phyloP scores from a whole-genome alignment of 192 early-diverging fungal species.

The Pilobolus umbonatus region DNA sequence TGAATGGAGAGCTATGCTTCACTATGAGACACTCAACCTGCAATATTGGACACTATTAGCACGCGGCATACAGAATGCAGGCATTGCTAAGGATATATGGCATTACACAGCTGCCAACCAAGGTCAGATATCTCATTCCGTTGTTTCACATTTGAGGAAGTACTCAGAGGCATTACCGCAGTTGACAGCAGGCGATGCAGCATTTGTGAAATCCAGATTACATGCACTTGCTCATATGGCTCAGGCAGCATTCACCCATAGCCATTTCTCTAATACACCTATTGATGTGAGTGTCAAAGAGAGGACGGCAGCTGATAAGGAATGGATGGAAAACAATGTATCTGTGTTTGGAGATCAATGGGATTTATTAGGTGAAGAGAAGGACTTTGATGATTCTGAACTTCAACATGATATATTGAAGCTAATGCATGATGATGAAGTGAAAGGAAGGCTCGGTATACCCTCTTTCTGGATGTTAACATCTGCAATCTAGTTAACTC shows the following conservation, averaged over 20 bases:
- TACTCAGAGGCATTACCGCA: conserved; percentile 26
- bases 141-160: conserved; percentile 37
- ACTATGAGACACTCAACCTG: conserved; percentile 46
- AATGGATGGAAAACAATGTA: conserved; percentile 9
- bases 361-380: conserved; percentile 1
- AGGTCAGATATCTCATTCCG: conserved; percentile 39
- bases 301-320: neutral
- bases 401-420: conserved; percentile 3
- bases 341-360: conserved; percentile 7
- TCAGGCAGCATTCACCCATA: conserved; percentile 37
- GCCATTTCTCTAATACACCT: conserved; percentile 5
- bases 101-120: conserved; percentile 45
- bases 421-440: conserved; percentile 4
- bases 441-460: conserved; percentile 33
- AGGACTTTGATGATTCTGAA: conserved; percentile 1
- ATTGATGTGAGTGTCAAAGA: neutral
- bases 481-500: neutral
- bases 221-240: conserved; percentile 48
- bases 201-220: conserved; percentile 26
- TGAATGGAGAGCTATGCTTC: conserved; percentile 19
- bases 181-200: conserved; percentile 26
- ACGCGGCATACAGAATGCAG: conserved; percentile 46
- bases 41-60: conserved; percentile 56
- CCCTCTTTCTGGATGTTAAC: conserved; percentile 53
- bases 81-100: conserved; percentile 51